These are phyloP conservation scores for Scalesia atractyloides DNA, from an alignment of 129 eudicot species.

Conservation along the genomic window DNA sequence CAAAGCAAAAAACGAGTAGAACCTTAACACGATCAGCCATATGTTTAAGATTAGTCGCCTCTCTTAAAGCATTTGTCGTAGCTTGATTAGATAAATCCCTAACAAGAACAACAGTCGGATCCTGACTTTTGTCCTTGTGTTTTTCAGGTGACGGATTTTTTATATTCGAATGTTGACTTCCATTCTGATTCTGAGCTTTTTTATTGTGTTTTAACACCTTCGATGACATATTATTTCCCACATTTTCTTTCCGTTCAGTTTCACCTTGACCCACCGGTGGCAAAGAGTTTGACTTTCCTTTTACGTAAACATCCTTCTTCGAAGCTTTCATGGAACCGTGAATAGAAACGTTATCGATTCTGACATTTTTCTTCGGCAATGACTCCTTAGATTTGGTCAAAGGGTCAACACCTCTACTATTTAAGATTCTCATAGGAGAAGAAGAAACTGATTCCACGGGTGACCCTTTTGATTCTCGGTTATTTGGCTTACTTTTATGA, in stretches of 20 bases:
- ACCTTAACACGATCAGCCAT: constrained; percentile 98
- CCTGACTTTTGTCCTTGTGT: constrained; percentile 50
- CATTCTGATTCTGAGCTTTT: constrained; percentile 54
- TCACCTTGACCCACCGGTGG: constrained; percentile 65
- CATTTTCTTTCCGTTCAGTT: constrained; percentile 42
- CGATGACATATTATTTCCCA: constrained; percentile 20
- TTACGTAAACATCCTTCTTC: constrained; percentile 50
- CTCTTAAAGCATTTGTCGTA: constrained; percentile 78
- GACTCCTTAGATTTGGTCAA: constrained; percentile 39
- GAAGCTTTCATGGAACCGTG: constrained; percentile 51
- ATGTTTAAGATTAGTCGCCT: constrained; percentile 90
- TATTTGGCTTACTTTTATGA: constrained; percentile 54
- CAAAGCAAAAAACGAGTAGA: not conserved
- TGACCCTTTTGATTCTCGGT: constrained; percentile 63
- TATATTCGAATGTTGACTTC: constrained; percentile 34
- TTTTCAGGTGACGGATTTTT: constrained; percentile 45
- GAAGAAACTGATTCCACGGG: constrained; percentile 97
- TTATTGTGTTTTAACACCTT: constrained; percentile 46
- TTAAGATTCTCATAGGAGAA: constrained; percentile 67
- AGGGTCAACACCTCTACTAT: constrained; percentile 28
- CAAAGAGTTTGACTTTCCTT: constrained; percentile 59
- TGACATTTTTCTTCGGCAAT: constrained; percentile 28
- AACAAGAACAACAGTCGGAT: constrained; percentile 66
- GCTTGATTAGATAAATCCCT: constrained; percentile 81
- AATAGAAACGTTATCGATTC: constrained; percentile 22